phyloP scores from a whole-genome alignment of 108 stramenopile species.

The Nitzschia sp. region DNA sequence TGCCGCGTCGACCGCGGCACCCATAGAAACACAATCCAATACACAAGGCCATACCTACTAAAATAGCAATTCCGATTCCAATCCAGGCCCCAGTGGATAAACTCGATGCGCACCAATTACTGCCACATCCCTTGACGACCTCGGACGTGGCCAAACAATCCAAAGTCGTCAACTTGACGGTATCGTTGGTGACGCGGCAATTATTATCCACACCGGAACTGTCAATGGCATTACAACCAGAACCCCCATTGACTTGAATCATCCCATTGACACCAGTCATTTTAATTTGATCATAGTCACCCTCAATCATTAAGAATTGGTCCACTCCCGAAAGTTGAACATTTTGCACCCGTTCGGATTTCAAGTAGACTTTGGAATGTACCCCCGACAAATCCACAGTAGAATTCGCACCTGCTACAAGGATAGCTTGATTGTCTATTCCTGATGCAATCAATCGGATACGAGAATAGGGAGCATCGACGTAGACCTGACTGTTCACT shows the following conservation, averaged over 20 bases:
- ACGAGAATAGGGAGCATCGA: background rate
- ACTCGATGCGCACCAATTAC: background rate
- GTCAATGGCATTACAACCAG: background rate
- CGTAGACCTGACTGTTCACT: background rate
- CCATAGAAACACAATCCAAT: background rate
- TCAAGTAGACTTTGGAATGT: background rate
- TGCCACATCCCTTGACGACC: background rate
- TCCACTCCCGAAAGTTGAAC: background rate
- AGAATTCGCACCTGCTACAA: background rate
- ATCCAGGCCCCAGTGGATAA: background rate
- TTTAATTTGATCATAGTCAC: background rate
- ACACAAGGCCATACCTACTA: background rate
- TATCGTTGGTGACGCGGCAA: background rate
- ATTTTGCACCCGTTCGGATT: background rate
- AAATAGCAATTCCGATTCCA: background rate
- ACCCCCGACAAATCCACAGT: slow-evolving; percentile 1
- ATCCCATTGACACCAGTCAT: background rate
- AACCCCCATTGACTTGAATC: background rate
- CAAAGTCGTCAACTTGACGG: background rate
- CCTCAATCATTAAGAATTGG: background rate
- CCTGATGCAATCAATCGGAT: background rate
- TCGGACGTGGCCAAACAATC: background rate
- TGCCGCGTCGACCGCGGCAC: background rate
- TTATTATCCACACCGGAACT: slow-evolving; percentile 6
- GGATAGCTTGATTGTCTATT: background rate